Conservation (phyloP, 2,329 filamentous ascomycete species). For the Colletotrichum noveboracense region DNA sequence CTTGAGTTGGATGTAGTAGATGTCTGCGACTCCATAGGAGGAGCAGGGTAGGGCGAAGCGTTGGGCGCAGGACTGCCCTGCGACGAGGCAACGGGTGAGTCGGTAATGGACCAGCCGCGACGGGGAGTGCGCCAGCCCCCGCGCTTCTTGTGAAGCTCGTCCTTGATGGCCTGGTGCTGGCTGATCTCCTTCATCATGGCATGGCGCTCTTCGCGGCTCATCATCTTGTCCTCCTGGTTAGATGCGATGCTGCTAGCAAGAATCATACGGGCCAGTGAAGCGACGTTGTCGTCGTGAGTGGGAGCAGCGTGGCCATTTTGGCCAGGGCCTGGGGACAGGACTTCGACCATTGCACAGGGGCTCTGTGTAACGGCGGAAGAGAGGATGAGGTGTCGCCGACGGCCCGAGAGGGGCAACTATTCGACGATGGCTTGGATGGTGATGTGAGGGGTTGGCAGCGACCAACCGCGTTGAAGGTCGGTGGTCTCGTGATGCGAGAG, state of each 20-base stretch:
- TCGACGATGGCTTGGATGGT: neutral
- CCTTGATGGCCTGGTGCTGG: slow-evolving; percentile 39
- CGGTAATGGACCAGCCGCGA: slow-evolving; percentile 52
- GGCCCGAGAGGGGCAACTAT: slow-evolving; percentile 1
- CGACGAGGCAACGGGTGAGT: slow-evolving; percentile 36
- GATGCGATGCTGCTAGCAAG: slow-evolving; percentile 23
- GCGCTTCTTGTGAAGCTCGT: slow-evolving; percentile 41
- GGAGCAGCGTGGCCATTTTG: slow-evolving; percentile 18
- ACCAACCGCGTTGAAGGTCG: neutral
- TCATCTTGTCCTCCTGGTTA: slow-evolving; percentile 25
- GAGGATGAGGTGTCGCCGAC: neutral
- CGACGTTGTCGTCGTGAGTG: slow-evolving; percentile 21
- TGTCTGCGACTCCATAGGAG: neutral
- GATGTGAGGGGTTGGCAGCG: neutral
- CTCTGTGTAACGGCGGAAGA: neutral
- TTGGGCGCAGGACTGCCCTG: slow-evolving; percentile 13
- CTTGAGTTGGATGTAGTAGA: neutral
- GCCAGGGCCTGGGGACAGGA: slow-evolving; percentile 27
- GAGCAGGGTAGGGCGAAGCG: neutral
- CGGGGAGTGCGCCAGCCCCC: slow-evolving; percentile 43
- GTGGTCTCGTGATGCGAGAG: neutral
- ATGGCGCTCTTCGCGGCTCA: slow-evolving; percentile 47
- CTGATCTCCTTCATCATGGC: slow-evolving; percentile 42
- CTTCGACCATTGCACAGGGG: slow-evolving; percentile 35
- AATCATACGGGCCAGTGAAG: slow-evolving; percentile 20